phyloP scores from a whole-genome alignment of 345 rosid genomes.

The Excoecaria agallocha region DNA sequence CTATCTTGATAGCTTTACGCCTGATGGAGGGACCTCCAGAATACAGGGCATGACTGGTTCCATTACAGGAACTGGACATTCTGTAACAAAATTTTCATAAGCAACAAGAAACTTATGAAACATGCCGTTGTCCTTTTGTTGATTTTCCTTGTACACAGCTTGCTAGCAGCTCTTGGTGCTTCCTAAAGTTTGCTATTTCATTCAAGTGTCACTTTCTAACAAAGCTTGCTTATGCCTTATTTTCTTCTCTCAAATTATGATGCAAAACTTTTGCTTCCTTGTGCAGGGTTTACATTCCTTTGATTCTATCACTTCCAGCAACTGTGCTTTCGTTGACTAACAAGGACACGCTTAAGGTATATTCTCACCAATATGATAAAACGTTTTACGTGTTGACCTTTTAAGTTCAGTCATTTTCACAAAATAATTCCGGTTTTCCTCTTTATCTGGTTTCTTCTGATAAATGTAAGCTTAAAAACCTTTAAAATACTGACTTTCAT shows the following conservation, averaged over 20 bases:
- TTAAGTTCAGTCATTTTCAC: background rate
- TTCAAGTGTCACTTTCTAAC: background rate
- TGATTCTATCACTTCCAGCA: conserved; percentile 79
- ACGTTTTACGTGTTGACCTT: background rate
- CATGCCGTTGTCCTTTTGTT: background rate
- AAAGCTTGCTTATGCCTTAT: background rate
- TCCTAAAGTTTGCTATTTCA: background rate
- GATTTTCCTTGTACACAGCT: background rate
- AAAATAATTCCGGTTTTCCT: background rate
- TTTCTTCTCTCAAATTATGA: background rate
- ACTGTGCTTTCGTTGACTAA: conserved; percentile 79
- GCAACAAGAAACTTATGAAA: background rate
- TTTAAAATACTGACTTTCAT: background rate
- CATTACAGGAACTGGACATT: background rate
- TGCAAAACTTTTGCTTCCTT: conserved; percentile 18
- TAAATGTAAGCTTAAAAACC: background rate
- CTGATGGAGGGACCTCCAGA: background rate
- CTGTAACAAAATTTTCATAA: background rate
- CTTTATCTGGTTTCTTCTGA: background rate
- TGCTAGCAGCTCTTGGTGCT: background rate
- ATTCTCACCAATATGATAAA: conserved; percentile 1
- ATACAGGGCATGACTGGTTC: background rate
- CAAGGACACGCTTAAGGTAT: conserved; percentile 69
- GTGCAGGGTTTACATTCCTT: conserved; percentile 74
- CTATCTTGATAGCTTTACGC: background rate